These are phyloP conservation scores for Auricularia cornea DNA, from an alignment of 768 basidiomycete species.

Conservation along the genomic window DNA sequence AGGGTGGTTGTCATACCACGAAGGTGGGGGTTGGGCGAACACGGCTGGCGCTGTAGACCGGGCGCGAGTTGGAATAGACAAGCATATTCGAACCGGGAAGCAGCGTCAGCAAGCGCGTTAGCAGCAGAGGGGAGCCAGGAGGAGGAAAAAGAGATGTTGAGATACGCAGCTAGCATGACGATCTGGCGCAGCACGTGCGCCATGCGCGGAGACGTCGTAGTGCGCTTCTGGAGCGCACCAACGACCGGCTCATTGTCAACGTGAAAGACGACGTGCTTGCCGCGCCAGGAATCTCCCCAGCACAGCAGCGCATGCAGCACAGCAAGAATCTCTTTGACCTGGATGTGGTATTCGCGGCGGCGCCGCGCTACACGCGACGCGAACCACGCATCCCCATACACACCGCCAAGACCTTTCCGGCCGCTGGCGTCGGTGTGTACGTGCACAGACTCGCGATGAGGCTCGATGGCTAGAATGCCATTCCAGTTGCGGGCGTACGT, in stretches of 20 bases:
- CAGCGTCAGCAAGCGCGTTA: slow-evolving; percentile 14
- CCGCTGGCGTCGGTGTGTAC: slow-evolving; percentile 25
- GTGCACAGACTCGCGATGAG: slow-evolving; percentile 3
- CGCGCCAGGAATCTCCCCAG: no score
- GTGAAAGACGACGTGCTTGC: no score
- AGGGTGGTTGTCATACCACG: slow-evolving; percentile 12
- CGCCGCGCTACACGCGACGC: slow-evolving; percentile 16
- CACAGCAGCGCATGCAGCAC: no score
- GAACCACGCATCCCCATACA: slow-evolving; percentile 20
- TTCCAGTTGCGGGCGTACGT: slow-evolving; percentile 22
- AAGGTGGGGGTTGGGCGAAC: slow-evolving; percentile 10
- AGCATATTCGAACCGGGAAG: slow-evolving; percentile 15
- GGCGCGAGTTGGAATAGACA: slow-evolving; percentile 19
- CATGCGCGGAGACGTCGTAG: no score
- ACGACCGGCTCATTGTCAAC: no score
- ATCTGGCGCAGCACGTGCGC: neutral
- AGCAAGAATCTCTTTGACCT: no score
- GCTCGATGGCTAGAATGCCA: slow-evolving; percentile 14
- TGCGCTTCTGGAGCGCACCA: no score
- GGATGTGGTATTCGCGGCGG: slow-evolving; percentile 11
- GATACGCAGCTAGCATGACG: slow-evolving; percentile 7
- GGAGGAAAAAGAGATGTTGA: slow-evolving; percentile 11
- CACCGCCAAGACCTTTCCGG: slow-evolving; percentile 12
- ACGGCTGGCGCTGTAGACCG: slow-evolving; percentile 15
- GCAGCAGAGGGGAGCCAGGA: slow-evolving; percentile 10